A percentile compares a stretch with the other conserved stretches of the same genome.
phyloP scores from a whole-genome alignment of 148 eudicot species.

The Nepenthes gracilis region DNA sequence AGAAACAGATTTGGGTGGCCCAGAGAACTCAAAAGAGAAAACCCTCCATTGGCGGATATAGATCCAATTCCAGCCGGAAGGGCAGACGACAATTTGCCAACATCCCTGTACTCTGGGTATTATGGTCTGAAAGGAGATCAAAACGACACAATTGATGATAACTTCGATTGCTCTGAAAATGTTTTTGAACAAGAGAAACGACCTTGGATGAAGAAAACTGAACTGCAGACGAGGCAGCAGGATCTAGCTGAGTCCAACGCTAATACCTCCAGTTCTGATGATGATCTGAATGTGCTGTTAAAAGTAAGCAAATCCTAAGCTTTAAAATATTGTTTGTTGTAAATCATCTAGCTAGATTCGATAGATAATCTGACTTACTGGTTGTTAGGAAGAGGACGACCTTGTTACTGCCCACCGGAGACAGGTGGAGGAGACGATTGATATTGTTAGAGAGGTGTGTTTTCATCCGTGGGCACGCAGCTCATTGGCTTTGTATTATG shows the following conservation, averaged over 20 bases:
- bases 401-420: conserved; percentile 55
- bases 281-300: conserved; percentile 45
- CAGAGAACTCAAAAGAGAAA: conserved; percentile 31
- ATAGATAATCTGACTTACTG: background rate
- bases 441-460: conserved; percentile 57
- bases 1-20: conserved; percentile 48
- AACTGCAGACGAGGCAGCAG: conserved; percentile 8
- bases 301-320: conserved; percentile 24
- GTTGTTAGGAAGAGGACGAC: conserved; percentile 58
- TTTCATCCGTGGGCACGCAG: background rate
- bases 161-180: conserved; percentile 27
- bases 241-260: conserved; percentile 10
- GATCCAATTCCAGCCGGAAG: conserved; percentile 46
- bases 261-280: conserved; percentile 24
- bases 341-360: background rate
- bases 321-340: background rate
- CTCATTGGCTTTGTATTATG: too few species aligned
- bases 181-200: conserved; percentile 29
- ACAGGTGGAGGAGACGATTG: conserved; percentile 57
- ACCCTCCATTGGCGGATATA: conserved; percentile 20
- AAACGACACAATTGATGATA: conserved; percentile 24
- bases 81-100: conserved; percentile 16
- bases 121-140: conserved; percentile 20
- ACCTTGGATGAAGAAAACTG: conserved; percentile 17
- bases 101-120: conserved; percentile 17